Base-by-base conservation (phyloP, 2,329 filamentous ascomycete species). In the Basipetospora chlamydospora region DNA sequence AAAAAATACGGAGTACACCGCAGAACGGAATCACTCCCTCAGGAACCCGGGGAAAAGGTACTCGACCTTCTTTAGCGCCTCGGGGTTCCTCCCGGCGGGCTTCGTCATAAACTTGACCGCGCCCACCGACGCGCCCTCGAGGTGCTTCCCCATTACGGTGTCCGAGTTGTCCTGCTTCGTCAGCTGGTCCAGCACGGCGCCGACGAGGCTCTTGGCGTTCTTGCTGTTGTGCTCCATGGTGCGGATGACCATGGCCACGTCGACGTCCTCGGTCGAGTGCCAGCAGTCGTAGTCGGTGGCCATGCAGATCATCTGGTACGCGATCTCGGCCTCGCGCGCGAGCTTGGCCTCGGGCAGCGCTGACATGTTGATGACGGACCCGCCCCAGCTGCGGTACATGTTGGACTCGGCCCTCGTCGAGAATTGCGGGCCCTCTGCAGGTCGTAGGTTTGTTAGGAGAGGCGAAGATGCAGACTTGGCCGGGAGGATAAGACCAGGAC, bases 231-330 rank as follows among this genome's bases (percentile, higher is more conserved):
- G 80, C 54, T 81, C 80, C 90, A 98, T 98, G 60, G 93, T 84
- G 42, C 76, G 80, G 77, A 94, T 84, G 39, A 98, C 90, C 82
- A 96, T 93, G 58, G 87, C 83, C 16, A 98, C 90, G 43, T 86
- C 87, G 43, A 98, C 90, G 45, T 82, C 83, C 40, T 76, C 80
- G 33, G 71, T 72, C 15, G 72, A 76, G 54, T 87, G 81, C 90
- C 90, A 98, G 74, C 88, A 96, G 66, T 98, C 90, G 58, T 98
- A 98, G 65, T 98, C 90, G 20, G 90, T 98, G 23, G 85, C 84
- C 90, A 98, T 98, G 68, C 88, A 94, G 52, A 98, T 93, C 73
- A 95, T 92, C 64, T 93, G 86, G 60, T 96, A 96, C 25, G 80
- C 81, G 48, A 98, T 81, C 66, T 98, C 90, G 17, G 90, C 90